phyloP scores from a whole-genome alignment of 2,329 filamentous ascomycete genomes.

The Hymenoscyphus repandus region DNA sequence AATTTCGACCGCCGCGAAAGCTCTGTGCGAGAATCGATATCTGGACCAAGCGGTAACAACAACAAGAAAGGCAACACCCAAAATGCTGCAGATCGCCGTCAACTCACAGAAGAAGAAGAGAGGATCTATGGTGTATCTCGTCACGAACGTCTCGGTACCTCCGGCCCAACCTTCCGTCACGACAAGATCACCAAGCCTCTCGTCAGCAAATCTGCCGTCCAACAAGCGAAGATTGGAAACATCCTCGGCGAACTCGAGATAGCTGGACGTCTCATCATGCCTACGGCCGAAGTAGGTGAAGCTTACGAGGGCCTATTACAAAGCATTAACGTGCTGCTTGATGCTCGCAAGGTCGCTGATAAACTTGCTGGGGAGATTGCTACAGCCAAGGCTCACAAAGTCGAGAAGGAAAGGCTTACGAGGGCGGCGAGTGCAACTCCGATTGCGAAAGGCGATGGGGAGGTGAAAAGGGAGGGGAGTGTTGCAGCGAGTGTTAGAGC shows the following conservation, averaged over 20 bases:
- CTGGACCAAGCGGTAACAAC: conserved; percentile 30
- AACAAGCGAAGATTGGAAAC: conserved; percentile 69
- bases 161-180: conserved; percentile 85
- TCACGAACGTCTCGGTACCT: conserved; percentile 71
- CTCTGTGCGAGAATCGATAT: conserved; percentile 29
- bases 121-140: conserved; percentile 76
- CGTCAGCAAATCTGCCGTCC: conserved; percentile 68
- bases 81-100: conserved; percentile 51
- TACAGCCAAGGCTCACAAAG: conserved; percentile 51
- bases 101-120: conserved; percentile 71
- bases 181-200: conserved; percentile 76
- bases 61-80: conserved; percentile 32
- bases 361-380: conserved; percentile 70
- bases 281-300: conserved; percentile 65
- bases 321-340: conserved; percentile 64
- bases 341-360: conserved; percentile 68
- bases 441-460: conserved; percentile 48
- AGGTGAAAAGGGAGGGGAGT: conserved; percentile 33
- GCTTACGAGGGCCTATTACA: conserved; percentile 66
- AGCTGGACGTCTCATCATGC: conserved; percentile 64
- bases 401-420: conserved; percentile 34
- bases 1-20: conserved; percentile 34
- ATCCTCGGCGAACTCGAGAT: conserved; percentile 69
- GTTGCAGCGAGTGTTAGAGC: conserved; percentile 59
- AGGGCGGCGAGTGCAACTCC: conserved; percentile 45